These are phyloP conservation scores for Oropetium thomaeum DNA, from an alignment of 176 grass and related monocot genomes.

Conservation along the genomic window DNA sequence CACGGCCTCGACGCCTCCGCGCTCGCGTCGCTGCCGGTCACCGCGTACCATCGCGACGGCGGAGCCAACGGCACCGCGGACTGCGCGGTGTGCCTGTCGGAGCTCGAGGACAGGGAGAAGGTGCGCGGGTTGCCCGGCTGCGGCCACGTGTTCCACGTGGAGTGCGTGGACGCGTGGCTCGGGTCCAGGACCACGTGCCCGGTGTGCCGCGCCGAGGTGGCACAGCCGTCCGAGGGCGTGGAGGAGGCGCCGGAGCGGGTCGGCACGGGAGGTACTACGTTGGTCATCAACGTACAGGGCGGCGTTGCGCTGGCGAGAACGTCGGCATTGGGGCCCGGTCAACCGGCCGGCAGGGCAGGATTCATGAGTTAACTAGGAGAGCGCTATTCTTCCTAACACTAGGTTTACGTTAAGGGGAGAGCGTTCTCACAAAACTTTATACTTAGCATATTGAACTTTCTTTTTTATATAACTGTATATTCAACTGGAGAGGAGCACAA, in stretches of 20 bases:
- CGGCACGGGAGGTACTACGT: conserved; percentile 25
- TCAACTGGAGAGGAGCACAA: too few species aligned
- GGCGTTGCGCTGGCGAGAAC: neutral
- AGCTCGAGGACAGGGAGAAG: conserved; percentile 58
- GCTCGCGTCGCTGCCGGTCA: conserved; percentile 44
- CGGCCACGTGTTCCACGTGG: conserved; percentile 52
- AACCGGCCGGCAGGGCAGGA: neutral
- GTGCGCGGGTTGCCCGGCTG: conserved; percentile 46
- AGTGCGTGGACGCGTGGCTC: conserved; percentile 76
- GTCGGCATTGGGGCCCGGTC: neutral
- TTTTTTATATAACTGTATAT: too few species aligned
- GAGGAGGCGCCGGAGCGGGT: neutral
- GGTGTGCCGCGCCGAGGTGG: conserved; percentile 53
- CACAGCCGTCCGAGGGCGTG: neutral
- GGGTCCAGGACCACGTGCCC: conserved; percentile 50
- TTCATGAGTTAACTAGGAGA: too few species aligned
- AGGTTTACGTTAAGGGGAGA: too few species aligned
- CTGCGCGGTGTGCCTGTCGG: conserved; percentile 62
- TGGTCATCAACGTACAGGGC: conserved; percentile 28
- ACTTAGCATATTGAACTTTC: too few species aligned
- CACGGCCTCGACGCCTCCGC: conserved; percentile 39
- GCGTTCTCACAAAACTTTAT: too few species aligned
- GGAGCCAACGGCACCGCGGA: neutral
- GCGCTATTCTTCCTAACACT: too few species aligned
- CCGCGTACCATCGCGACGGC: conserved; percentile 36